These are phyloP conservation scores for Fusarium nematophilum DNA, from an alignment of 2,329 filamentous ascomycete species.

Conservation along the genomic window DNA sequence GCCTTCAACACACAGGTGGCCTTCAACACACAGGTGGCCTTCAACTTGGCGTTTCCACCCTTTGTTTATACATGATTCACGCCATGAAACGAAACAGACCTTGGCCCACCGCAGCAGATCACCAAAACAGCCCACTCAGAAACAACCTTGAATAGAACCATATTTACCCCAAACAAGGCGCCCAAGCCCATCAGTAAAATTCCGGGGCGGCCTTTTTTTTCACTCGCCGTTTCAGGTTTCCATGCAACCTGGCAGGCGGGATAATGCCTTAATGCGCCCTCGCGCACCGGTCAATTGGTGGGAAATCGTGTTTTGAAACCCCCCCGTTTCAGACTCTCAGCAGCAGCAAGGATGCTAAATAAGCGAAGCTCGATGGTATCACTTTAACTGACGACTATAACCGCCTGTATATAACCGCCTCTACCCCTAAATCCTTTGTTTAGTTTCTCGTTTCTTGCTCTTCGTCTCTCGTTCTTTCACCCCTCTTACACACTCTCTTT, in stretches of 20 bases:
- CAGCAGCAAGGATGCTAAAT: neutral
- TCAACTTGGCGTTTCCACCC: too few species aligned
- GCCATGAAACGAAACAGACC: too few species aligned
- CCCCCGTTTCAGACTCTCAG: neutral
- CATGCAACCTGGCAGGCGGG: neutral
- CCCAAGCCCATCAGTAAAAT: too few species aligned
- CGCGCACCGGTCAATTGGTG: neutral
- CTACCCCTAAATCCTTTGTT: neutral
- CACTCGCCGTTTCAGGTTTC: neutral
- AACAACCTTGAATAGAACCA: too few species aligned
- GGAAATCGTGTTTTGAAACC: conserved; percentile 9
- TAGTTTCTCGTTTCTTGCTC: neutral
- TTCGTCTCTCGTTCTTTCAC: neutral
- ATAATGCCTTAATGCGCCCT: neutral
- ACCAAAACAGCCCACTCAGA: too few species aligned
- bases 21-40: too few species aligned
- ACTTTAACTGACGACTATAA: neutral
- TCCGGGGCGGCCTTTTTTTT: too few species aligned
- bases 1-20: too few species aligned
- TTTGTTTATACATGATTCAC: too few species aligned
- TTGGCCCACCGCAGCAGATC: too few species aligned
- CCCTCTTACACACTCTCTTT: neutral
- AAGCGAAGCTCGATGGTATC: too few species aligned
- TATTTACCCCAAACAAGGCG: too few species aligned
- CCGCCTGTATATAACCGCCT: neutral